Evolutionary conservation across 129 eudicot species (phyloP).

Genomic region (Flaveria trinervia): DNA sequence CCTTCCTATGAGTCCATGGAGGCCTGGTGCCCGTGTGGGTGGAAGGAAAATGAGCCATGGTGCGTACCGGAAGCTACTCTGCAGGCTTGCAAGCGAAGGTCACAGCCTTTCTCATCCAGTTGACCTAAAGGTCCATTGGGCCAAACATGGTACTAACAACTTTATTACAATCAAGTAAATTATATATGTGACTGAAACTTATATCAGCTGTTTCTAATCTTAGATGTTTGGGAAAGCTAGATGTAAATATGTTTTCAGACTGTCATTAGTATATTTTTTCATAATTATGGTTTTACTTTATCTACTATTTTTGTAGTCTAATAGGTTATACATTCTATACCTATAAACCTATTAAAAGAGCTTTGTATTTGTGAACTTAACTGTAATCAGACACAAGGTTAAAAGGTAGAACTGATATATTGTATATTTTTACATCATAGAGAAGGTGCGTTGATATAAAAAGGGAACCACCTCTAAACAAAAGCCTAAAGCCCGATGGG

Average conservation of each 20-base stretch:
- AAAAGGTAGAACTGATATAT: background rate
- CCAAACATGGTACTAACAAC: slow-evolving; percentile 63
- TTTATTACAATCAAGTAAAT: slow-evolving; percentile 46
- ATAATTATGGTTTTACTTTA: slow-evolving; percentile 4
- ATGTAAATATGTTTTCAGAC: slow-evolving; percentile 11
- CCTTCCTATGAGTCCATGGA: slow-evolving; percentile 52
- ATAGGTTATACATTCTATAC: background rate
- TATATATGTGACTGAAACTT: slow-evolving; percentile 12
- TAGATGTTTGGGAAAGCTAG: slow-evolving; percentile 28
- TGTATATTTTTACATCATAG: background rate
- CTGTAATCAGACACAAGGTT: background rate
- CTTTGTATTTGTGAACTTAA: background rate
- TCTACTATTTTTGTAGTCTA: background rate
- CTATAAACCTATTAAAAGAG: background rate
- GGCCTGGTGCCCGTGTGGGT: slow-evolving; percentile 49
- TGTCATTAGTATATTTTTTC: slow-evolving; percentile 9
- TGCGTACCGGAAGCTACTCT: slow-evolving; percentile 48
- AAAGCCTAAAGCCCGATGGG: background rate
- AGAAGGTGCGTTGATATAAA: background rate
- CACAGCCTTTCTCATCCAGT: slow-evolving; percentile 47
- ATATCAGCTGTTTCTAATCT: slow-evolving; percentile 10
- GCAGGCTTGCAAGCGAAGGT: slow-evolving; percentile 51
- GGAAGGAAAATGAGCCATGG: slow-evolving; percentile 68
- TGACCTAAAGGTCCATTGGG: slow-evolving; percentile 66
- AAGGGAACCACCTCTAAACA: background rate